A percentile compares a stretch with the other conserved stretches of the same genome.
Evolutionary conservation across 495 filamentous ascomycete species (phyloP).

Genomic region (Aspergillus asperescens): DNA sequence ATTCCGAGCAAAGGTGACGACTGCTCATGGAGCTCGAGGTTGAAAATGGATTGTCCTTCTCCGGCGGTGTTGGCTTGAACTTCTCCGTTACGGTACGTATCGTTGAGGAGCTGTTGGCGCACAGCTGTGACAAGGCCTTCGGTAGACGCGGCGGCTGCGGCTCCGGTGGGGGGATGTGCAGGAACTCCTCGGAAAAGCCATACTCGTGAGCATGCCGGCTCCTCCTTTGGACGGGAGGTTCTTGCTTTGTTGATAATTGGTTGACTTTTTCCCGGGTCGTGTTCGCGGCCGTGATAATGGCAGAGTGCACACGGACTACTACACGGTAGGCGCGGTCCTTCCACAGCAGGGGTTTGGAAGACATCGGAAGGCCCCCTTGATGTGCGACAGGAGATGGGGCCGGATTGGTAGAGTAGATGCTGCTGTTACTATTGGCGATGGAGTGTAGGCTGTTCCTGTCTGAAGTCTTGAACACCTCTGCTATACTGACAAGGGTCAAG

Average conservation of each 20-base stretch:
- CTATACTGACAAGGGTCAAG: background rate
- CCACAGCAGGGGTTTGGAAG: background rate
- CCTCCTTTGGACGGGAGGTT: background rate
- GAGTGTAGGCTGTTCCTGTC: background rate
- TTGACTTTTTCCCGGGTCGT: background rate
- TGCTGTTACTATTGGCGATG: background rate
- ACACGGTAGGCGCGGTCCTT: background rate
- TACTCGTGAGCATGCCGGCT: background rate
- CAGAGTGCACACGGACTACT: background rate
- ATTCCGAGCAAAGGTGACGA: too few species aligned
- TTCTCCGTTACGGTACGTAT: background rate
- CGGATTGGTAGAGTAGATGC: background rate
- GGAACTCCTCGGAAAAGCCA: background rate
- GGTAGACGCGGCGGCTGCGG: background rate
- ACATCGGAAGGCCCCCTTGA: background rate
- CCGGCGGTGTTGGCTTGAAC: background rate
- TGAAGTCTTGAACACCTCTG: background rate
- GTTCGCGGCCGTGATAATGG: background rate
- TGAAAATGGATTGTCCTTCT: background rate
- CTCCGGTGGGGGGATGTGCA: constrained; percentile 1
- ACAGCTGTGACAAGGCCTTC: background rate
- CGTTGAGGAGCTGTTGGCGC: background rate
- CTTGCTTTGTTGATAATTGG: background rate
- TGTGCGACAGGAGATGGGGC: background rate
- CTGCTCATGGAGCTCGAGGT: background rate